A percentile compares a stretch with the other conserved stretches of the same genome.
phyloP scores from a whole-genome alignment of 179 eudicot genomes.

The Gypsophila paniculata region DNA sequence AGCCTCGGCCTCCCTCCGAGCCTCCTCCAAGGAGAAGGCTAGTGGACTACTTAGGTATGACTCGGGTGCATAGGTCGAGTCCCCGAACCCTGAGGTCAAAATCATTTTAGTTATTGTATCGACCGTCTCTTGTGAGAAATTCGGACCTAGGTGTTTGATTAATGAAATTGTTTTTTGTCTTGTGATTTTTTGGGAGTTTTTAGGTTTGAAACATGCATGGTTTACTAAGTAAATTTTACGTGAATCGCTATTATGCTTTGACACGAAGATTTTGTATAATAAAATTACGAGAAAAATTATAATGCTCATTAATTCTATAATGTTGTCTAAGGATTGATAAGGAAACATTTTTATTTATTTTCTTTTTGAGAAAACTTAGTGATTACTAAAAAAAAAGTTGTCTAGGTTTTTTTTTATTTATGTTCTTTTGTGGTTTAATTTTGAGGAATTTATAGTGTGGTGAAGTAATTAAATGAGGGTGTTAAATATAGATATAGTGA shows the following conservation, averaged over 20 bases:
- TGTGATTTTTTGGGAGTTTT: slow-evolving; percentile 7
- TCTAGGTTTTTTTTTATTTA: no score
- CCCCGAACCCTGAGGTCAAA: slow-evolving; percentile 9
- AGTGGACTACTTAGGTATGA: slow-evolving; percentile 3
- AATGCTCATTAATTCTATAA: background rate
- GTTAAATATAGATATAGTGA: no score
- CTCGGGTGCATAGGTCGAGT: slow-evolving; percentile 12
- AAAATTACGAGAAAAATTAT: background rate
- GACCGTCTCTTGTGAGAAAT: slow-evolving; percentile 1
- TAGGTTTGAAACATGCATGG: slow-evolving; percentile 20
- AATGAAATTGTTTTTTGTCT: background rate
- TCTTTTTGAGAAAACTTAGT: no score
- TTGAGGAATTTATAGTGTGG: no score
- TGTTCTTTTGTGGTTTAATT: no score
- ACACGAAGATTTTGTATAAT: background rate
- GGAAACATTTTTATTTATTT: no score
- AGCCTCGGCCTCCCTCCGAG: slow-evolving; percentile 28
- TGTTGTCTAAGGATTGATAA: background rate
- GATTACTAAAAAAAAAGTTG: no score
- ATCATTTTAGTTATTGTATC: background rate
- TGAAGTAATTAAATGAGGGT: no score
- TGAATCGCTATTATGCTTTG: background rate
- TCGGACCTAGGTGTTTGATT: background rate
- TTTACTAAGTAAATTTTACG: slow-evolving; percentile 15
- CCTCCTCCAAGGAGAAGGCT: slow-evolving; percentile 16